Evolutionary conservation across 2,329 filamentous ascomycete species (phyloP).

Genomic region (Clonostachys chloroleuca): DNA sequence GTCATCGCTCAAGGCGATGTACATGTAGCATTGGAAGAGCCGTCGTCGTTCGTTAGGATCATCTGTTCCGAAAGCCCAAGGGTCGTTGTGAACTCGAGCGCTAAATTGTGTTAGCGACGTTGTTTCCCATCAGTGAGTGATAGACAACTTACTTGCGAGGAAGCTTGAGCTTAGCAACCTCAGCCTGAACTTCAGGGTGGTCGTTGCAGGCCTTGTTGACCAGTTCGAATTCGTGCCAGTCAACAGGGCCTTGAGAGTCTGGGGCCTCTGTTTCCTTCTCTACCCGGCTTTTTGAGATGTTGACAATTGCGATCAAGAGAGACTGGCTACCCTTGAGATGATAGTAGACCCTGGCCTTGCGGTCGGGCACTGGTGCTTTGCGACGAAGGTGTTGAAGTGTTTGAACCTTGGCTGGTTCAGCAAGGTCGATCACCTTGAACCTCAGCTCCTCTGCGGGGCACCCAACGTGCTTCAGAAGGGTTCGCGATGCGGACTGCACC

Average conservation of each 20-base stretch:
- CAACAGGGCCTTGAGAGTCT: slow-evolving; percentile 1
- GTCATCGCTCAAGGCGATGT: slow-evolving; percentile 5
- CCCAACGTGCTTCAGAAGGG: neutral
- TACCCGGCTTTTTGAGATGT: neutral
- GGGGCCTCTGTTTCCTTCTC: neutral
- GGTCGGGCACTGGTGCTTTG: neutral
- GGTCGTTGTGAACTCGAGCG: neutral
- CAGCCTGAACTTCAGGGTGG: slow-evolving; percentile 7
- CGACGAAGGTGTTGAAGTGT: neutral
- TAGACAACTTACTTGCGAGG: neutral
- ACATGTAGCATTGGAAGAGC: slow-evolving; percentile 11
- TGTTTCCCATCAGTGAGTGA: no score
- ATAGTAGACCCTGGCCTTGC: neutral
- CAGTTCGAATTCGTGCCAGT: neutral
- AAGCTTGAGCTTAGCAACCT: slow-evolving; percentile 8
- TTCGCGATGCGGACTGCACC: neutral
- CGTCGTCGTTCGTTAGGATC: neutral
- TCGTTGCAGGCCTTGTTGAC: neutral
- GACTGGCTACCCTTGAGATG: neutral
- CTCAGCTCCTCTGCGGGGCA: neutral
- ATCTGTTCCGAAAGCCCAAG: neutral
- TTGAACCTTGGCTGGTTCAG: neutral
- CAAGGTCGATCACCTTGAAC: slow-evolving; percentile 1
- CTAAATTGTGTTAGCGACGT: neutral
- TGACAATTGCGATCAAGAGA: neutral